Conservation (phyloP, 2,329 filamentous ascomycete species). For the Fusarium dimerum region DNA sequence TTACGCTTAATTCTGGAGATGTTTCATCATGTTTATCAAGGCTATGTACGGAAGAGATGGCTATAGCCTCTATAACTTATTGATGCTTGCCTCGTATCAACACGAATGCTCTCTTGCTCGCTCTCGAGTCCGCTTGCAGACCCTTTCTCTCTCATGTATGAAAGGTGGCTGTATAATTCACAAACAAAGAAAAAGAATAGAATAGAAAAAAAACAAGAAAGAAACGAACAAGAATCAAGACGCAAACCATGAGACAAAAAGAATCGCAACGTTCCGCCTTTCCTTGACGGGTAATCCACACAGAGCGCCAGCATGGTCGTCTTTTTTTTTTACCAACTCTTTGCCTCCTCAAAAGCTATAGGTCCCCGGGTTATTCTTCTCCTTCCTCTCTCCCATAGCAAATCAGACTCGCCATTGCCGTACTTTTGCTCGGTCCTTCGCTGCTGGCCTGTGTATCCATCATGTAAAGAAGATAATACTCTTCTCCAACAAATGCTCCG, state of each 20-base stretch:
- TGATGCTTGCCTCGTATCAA: constrained; percentile 31
- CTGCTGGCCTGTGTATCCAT: constrained; percentile 12
- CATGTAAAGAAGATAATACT: constrained; percentile 22
- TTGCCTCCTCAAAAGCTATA: constrained; percentile 9
- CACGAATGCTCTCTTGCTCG: constrained; percentile 32
- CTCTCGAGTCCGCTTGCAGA: constrained; percentile 35
- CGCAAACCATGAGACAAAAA: constrained; percentile 33
- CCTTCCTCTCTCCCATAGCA: background rate
- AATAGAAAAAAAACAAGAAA: constrained; percentile 22
- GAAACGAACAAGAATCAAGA: constrained; percentile 27
- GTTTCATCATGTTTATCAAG: constrained; percentile 35
- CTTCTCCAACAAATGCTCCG: constrained; percentile 21
- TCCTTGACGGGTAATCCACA: constrained; percentile 23
- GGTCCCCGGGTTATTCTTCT: constrained; percentile 7
- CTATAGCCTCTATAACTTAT: constrained; percentile 27
- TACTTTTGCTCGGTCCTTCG: constrained; percentile 9
- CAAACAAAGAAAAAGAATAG: constrained; percentile 27
- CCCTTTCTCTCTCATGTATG: constrained; percentile 31
- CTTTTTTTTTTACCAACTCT: constrained; percentile 10
- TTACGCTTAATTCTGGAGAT: constrained; percentile 8
- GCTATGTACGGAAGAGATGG: constrained; percentile 35
- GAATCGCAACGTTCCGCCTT: constrained; percentile 27
- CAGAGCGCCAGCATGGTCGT: constrained; percentile 10
- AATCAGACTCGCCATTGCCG: background rate
- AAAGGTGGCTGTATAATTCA: constrained; percentile 35